Conservation (phyloP, 768 basidiomycete genomes). For the Boletus reticulatus region DNA sequence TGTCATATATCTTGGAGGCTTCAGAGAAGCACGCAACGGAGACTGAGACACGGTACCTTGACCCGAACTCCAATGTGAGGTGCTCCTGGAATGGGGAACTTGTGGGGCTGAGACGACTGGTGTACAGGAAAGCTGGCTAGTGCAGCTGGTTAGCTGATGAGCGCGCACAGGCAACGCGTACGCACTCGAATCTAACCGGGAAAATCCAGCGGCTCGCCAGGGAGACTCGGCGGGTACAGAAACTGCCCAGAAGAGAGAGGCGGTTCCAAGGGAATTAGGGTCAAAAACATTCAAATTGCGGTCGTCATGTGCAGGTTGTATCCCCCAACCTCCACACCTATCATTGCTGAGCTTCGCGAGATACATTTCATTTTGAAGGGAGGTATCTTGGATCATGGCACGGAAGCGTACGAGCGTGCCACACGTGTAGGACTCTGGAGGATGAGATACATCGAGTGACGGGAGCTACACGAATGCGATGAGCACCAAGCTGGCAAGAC, state of each 20-base stretch:
- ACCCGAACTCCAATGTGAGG: conserved; percentile 69
- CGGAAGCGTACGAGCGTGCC: conserved; percentile 69
- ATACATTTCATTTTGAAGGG: conserved; percentile 71
- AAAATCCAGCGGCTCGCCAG: conserved; percentile 47
- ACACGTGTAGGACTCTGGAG: conserved; percentile 48
- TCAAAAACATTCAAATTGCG: conserved; percentile 29
- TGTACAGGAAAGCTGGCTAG: conserved; percentile 27
- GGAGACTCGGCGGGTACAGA: conserved; percentile 65
- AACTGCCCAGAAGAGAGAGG: conserved; percentile 68
- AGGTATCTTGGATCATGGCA: conserved; percentile 83
- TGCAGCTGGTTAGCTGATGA: not conserved
- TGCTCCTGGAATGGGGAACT: conserved; percentile 55
- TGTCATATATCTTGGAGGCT: conserved; percentile 55
- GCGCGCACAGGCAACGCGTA: conserved; percentile 1
- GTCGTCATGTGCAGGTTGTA: conserved; percentile 35
- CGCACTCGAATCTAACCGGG: conserved; percentile 19
- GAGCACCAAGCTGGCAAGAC: not conserved
- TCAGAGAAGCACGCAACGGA: not conserved
- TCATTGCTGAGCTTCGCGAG: conserved; percentile 44
- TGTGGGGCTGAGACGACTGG: conserved; percentile 45
- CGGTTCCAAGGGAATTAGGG: conserved; percentile 56
- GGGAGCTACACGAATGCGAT: conserved; percentile 49
- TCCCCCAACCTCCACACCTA: conserved; percentile 74
- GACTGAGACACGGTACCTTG: conserved; percentile 45
- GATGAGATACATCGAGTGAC: conserved; percentile 42